Percentiles rank a stretch among this genome's conserved stretches.
phyloP scores from a whole-genome alignment of 2,329 filamentous ascomycete species.

The Pseudopyrenochaeta lycopersici region DNA sequence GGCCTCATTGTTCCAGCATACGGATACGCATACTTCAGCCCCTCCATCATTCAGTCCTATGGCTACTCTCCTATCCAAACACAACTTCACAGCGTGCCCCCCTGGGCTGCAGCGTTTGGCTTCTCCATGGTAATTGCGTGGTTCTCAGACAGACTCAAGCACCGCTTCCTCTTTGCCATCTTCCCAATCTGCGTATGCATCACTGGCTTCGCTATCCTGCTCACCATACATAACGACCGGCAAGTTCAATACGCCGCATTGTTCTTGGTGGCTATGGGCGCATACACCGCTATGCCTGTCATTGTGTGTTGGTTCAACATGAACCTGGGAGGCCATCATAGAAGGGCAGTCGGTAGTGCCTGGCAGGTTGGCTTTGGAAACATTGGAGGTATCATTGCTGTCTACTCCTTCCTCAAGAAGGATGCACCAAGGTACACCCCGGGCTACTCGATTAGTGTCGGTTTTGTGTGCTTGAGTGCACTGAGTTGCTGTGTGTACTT shows the following conservation, averaged over 20 bases:
- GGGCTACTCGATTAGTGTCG: slow-evolving; percentile 81
- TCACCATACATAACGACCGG: slow-evolving; percentile 73
- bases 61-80: slow-evolving; percentile 64
- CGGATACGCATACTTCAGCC: slow-evolving; percentile 58
- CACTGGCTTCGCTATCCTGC: slow-evolving; percentile 77
- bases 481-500: slow-evolving; percentile 69
- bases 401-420: slow-evolving; percentile 58
- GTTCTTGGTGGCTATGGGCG: slow-evolving; percentile 81
- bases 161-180: slow-evolving; percentile 79
- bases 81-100: slow-evolving; percentile 63
- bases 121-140: slow-evolving; percentile 80
- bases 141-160: slow-evolving; percentile 73
- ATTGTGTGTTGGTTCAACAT: slow-evolving; percentile 68
- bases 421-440: slow-evolving; percentile 75
- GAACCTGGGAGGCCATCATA: slow-evolving; percentile 62
- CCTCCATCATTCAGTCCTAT: slow-evolving; percentile 58
- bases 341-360: slow-evolving; percentile 58
- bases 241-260: slow-evolving; percentile 78
- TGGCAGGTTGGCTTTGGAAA: slow-evolving; percentile 63
- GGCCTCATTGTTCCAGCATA: slow-evolving; percentile 54
- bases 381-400: slow-evolving; percentile 62
- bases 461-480: slow-evolving; percentile 74
- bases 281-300: slow-evolving; percentile 89
- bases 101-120: slow-evolving; percentile 77
- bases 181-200: slow-evolving; percentile 74